Base-by-base conservation (phyloP, 2,329 filamentous ascomycete genomes). In the Penicillium sclerotigenum region DNA sequence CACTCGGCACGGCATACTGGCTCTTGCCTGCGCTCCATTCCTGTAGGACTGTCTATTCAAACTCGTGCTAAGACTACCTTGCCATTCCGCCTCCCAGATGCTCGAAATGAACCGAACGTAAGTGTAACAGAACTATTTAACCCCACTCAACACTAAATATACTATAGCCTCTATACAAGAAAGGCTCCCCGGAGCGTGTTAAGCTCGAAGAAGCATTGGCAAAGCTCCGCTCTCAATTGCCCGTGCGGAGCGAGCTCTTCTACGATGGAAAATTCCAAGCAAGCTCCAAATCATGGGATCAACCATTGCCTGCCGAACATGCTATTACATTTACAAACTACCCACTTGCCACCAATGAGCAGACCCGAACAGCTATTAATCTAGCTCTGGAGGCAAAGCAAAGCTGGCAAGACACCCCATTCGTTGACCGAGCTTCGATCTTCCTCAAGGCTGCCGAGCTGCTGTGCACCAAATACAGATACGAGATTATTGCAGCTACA, bases 401-500 rank as follows among this genome's bases (percentile, higher is more conserved):
- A 47, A 81, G 84, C 42, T 97, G 93, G 92, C 90, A 93, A 70
- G 81, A 83, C 6, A 80, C 94, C 14, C 90, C 92, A 11, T 97
- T 97, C 69, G 85, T 89, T 47, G 92, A 97, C 76, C 84, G 92
- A 54, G 92, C 92, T 10, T 88, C 92, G 45, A 83, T 97, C 70
- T 97, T 97, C 79, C 83, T 97, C 68, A 96, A 96, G 80, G 92
- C 93, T 4, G 92, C 92, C 37, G 91, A 97, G 73, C 81, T 97
- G 57, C 83, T 97, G 61, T 81, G 88, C 55, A 87, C 83, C 59
- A 97, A 97, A 77, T 97, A 97, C 77, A 84, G 93, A 69, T 96
- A 96, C 77, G 90, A 96, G 52, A 84, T 97, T 67, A 94, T 97
- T 86, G 92, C 93, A 4, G 88, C 90, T 16, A 96, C 93, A 5